Conservation (phyloP, 306 rosid species). For the Alnus rubra region DNA sequence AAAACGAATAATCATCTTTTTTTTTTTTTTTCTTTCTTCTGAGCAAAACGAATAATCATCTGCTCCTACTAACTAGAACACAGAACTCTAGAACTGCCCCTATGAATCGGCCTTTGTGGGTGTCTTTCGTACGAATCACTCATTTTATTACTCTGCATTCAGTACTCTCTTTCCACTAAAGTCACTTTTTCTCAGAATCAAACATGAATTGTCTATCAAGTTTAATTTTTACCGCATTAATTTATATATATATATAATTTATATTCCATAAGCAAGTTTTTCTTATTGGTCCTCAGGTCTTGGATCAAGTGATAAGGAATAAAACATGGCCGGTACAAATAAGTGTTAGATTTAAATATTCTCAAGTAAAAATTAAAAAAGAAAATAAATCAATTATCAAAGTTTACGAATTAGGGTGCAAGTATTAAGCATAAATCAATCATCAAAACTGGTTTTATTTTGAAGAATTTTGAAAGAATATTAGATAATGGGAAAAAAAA, state of each 20-base stretch:
- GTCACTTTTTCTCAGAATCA: neutral
- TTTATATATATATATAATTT: neutral
- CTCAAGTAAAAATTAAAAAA: neutral
- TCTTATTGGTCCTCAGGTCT: neutral
- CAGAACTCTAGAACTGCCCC: neutral
- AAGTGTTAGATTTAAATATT: neutral
- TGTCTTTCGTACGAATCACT: neutral
- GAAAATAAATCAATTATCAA: neutral
- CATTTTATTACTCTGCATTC: neutral
- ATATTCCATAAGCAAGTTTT: neutral
- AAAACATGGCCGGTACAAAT: neutral
- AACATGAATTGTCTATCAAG: neutral
- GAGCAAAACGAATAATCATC: neutral
- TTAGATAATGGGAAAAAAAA: neutral
- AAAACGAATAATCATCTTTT: no score
- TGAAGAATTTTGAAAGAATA: neutral
- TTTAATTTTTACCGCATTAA: neutral
- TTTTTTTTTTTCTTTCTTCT: no score
- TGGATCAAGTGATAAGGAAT: neutral
- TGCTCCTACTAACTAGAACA: neutral
- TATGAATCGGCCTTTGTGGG: neutral
- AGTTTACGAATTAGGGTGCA: no score
- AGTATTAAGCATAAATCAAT: no score
- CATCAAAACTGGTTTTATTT: neutral
- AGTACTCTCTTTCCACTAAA: neutral